Conservation (phyloP, 495 filamentous ascomycete genomes). For the Pyrenopolyporus hunteri region DNA sequence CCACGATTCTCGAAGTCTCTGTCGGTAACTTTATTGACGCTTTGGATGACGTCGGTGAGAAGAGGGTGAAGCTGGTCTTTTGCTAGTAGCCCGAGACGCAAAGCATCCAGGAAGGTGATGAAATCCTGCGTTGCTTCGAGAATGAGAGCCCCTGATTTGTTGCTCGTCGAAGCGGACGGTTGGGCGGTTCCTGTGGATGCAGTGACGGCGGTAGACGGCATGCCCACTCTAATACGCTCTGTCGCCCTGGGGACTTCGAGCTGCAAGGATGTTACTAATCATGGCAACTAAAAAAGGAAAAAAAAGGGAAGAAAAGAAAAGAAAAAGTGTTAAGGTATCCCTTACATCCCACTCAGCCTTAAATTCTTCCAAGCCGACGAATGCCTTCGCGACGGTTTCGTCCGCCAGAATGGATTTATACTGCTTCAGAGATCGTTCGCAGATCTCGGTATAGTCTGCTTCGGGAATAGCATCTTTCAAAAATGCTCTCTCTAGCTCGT, state of each 20-base stretch:
- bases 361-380: constrained; percentile 90
- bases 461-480: constrained; percentile 94
- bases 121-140: constrained; percentile 93
- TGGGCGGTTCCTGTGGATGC: constrained; percentile 55
- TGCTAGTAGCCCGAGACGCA: constrained; percentile 84
- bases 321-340: no score
- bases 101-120: constrained; percentile 95
- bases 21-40: constrained; percentile 94
- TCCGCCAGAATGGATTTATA: constrained; percentile 93
- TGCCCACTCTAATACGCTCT: constrained; percentile 86
- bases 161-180: constrained; percentile 55
- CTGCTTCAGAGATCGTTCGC: constrained; percentile 89
- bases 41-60: constrained; percentile 91
- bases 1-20: constrained; percentile 90
- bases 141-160: constrained; percentile 75
- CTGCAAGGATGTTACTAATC: constrained; percentile 52
- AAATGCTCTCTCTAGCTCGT: constrained; percentile 95
- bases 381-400: constrained; percentile 80
- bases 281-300: not conserved
- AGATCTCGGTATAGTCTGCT: constrained; percentile 92
- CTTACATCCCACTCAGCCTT: constrained; percentile 89
- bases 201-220: constrained; percentile 68
- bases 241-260: constrained; percentile 94
- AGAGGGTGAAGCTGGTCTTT: constrained; percentile 96
- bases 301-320: not conserved